A percentile compares a stretch with the other conserved stretches of the same genome.
Evolutionary conservation across 495 filamentous ascomycete genomes (phyloP).

Genomic region (Rostrohypoxylon terebratum): DNA sequence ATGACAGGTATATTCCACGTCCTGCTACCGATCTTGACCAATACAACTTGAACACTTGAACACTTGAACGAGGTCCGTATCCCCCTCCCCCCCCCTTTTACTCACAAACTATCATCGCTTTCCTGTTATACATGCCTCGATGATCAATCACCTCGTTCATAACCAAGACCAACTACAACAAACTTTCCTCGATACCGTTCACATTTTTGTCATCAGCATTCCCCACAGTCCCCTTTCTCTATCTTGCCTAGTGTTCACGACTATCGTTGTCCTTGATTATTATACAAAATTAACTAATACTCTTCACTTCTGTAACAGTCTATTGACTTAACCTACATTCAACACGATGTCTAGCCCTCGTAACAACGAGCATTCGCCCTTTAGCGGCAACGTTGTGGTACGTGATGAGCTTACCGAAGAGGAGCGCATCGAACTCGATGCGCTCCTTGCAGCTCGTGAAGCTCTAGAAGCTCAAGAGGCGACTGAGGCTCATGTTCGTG

Average conservation of each 20-base stretch:
- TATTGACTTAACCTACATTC: conserved; percentile 21
- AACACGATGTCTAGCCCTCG: conserved; percentile 15
- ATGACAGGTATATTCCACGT: conserved; percentile 15
- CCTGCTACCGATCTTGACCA: conserved; percentile 21
- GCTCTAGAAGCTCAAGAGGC: neutral
- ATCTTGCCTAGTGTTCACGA: neutral
- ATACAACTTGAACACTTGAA: neutral
- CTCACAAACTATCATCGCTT: neutral
- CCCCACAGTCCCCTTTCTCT: neutral
- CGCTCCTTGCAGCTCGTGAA: neutral
- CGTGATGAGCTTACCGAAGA: neutral
- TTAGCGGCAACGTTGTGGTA: neutral
- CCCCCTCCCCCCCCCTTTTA: neutral
- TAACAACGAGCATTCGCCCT: conserved; percentile 9
- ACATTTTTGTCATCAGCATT: neutral
- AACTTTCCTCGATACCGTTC: neutral
- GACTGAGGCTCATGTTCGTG: conserved; percentile 15
- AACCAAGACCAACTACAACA: neutral
- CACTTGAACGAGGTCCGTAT: conserved; percentile 31
- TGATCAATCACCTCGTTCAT: neutral
- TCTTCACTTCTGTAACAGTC: conserved; percentile 5
- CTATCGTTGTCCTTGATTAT: neutral
- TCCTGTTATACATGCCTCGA: neutral
- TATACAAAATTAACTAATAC: conserved; percentile 4
- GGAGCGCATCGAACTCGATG: neutral